A percentile compares a stretch with the other conserved stretches of the same genome.
Conservation (phyloP, 2,329 filamentous ascomycete species). For the Dactylellina cionopaga region DNA sequence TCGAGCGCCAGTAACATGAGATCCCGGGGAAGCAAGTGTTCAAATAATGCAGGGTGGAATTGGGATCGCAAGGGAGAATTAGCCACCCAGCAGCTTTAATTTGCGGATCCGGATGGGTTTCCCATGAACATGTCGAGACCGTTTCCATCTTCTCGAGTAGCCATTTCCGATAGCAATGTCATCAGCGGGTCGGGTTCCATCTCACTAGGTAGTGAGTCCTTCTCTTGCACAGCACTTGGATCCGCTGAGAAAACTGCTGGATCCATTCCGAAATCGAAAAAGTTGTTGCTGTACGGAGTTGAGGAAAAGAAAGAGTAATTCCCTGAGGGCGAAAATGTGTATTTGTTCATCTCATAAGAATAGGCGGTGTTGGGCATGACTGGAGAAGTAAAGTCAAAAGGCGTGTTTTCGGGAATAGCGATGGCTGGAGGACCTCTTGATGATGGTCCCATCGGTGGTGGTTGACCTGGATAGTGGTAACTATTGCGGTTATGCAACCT, state of each 20-base stretch:
- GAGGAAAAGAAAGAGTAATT: slow-evolving; percentile 51
- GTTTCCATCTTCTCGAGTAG: slow-evolving; percentile 45
- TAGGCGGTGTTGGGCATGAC: slow-evolving; percentile 43
- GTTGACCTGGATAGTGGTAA: slow-evolving; percentile 48
- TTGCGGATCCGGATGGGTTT: slow-evolving; percentile 37
- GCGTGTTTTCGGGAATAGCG: slow-evolving; percentile 45
- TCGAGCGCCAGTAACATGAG: no score
- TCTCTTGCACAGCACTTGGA: slow-evolving; percentile 32
- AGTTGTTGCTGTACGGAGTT: slow-evolving; percentile 47
- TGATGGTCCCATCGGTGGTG: slow-evolving; percentile 38
- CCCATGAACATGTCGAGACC: slow-evolving; percentile 50
- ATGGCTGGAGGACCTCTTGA: slow-evolving; percentile 31
- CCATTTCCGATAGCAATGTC: slow-evolving; percentile 49
- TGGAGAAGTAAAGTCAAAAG: slow-evolving; percentile 48
- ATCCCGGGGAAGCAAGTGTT: no score
- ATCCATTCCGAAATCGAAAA: slow-evolving; percentile 50
- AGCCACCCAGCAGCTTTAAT: slow-evolving; percentile 8
- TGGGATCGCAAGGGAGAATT: background rate
- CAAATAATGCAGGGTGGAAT: background rate
- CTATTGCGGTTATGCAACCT: slow-evolving; percentile 31
- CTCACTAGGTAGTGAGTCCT: slow-evolving; percentile 47
- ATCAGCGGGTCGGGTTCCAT: slow-evolving; percentile 45
- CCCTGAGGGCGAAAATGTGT: slow-evolving; percentile 45
- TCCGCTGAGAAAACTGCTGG: slow-evolving; percentile 43
- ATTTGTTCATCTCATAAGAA: slow-evolving; percentile 50